Base-by-base conservation (phyloP, 176 grass and related monocot genomes). In the Aechmea fasciata region DNA sequence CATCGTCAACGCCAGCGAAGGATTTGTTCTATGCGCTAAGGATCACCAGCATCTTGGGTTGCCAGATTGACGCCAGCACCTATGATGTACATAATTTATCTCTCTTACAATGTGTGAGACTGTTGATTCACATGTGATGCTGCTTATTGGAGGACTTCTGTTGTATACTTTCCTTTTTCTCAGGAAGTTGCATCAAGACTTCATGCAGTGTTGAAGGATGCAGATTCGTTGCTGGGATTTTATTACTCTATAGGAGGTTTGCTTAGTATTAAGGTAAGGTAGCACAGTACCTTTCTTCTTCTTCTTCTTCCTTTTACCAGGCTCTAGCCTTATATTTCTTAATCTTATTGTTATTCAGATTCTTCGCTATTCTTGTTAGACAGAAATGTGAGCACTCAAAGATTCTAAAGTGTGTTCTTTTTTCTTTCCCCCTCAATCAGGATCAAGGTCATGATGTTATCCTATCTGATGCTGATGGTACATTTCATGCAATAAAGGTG, bases 401-500 rank as follows among this genome's bases (percentile, higher is more conserved):
- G 23, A 11, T 25, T 12, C 2, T 69, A 75, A 63, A 70, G 28
- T 51, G 0, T 15, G 48, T 13, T 18, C 63, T 24, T 50, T 52
- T 13, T 64, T 67, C 28, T 14, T 70, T 11, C 3, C 13, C 20
- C 15, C 11, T 73, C 57, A 55, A 81, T 64, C 64, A 99, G 95
- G 87, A 79, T 19, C 84, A 94, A 86, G 95, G 90, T 15, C 52
- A 84, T 63, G 57, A n/a, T 47, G 64, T 86, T 78, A 54, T 78
- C 73, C 51, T 99, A 12, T 78, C 84, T 71, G 87, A 88, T 64
- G 80, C 84, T 1, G 82, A 82, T 79, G 86, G 68, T 73, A 85
- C 87, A 82, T 99, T 99, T 77, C 87, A 93, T 15, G 78, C 90
- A 62, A 90, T 99, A 68, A 97, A 97, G 93, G 93, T 97, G 25